Percentiles rank a stretch among this genome's conserved stretches.
These are phyloP conservation scores for Ceratocystiopsis brevicomis DNA, from an alignment of 2,329 filamentous ascomycete species.

Conservation along the genomic window DNA sequence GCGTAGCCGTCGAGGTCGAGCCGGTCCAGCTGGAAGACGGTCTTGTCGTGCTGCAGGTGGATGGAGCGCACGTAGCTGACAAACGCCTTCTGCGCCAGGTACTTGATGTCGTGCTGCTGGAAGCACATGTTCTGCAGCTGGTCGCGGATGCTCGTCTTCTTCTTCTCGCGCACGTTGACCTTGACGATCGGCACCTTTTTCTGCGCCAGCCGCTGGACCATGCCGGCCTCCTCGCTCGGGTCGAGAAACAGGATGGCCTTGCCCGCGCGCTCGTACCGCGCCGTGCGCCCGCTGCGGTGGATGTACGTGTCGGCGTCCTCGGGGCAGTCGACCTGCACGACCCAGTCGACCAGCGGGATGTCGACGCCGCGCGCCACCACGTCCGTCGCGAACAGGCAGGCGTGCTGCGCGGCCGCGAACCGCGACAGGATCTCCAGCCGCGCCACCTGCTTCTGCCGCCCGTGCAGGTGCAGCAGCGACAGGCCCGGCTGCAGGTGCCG, in stretches of 20 bases:
- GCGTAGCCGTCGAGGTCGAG: constrained; percentile 77
- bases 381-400: constrained; percentile 87
- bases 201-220: constrained; percentile 65
- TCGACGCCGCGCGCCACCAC: constrained; percentile 87
- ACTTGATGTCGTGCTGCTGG: constrained; percentile 83
- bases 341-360: constrained; percentile 94
- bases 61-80: constrained; percentile 75
- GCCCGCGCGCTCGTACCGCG: constrained; percentile 77
- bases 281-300: constrained; percentile 83
- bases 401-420: constrained; percentile 63
- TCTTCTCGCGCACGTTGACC: constrained; percentile 75
- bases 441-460: constrained; percentile 79
- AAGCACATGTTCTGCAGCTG: constrained; percentile 92
- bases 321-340: constrained; percentile 93
- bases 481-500: constrained; percentile 88
- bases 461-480: constrained; percentile 78
- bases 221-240: constrained; percentile 80
- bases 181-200: constrained; percentile 79
- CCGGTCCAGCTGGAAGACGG: constrained; percentile 68
- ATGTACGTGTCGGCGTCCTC: constrained; percentile 97
- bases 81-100: constrained; percentile 90
- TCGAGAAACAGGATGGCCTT: constrained; percentile 81
- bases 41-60: constrained; percentile 77
- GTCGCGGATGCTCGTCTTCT: constrained; percentile 68
- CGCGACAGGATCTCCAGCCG: constrained; percentile 72